phyloP scores from a whole-genome alignment of 169 alveolate genomes.

The Theileria parva region DNA sequence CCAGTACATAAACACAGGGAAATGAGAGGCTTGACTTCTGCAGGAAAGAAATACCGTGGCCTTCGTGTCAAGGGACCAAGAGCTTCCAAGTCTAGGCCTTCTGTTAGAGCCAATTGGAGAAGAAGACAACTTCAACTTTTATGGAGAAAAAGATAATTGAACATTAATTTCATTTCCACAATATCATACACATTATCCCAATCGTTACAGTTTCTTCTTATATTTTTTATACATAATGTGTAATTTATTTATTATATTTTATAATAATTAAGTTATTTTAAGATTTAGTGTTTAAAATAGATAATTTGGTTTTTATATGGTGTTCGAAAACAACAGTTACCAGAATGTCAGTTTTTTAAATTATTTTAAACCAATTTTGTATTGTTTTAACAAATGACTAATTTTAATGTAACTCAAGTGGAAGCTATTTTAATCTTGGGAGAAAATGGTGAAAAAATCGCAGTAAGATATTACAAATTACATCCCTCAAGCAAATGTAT shows the following conservation, averaged over 20 bases:
- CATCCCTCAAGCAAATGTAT: slow-evolving; percentile 17
- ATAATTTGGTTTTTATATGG: background rate
- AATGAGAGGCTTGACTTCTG: slow-evolving; percentile 95
- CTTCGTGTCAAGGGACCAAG: slow-evolving; percentile 93
- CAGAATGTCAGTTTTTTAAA: too few species aligned
- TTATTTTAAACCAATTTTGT: background rate
- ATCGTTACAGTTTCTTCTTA: background rate
- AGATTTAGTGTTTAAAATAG: background rate
- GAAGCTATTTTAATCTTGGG: slow-evolving; percentile 70
- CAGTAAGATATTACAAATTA: slow-evolving; percentile 70
- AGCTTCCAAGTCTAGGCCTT: slow-evolving; percentile 92
- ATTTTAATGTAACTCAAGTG: slow-evolving; percentile 68
- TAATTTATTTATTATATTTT: slow-evolving; percentile 7
- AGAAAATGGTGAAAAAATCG: slow-evolving; percentile 71
- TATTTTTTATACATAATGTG: background rate
- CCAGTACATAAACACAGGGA: slow-evolving; percentile 98
- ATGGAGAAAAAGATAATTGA: slow-evolving; percentile 92
- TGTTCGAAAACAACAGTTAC: background rate
- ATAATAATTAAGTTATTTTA: background rate
- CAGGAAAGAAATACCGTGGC: slow-evolving; percentile 85
- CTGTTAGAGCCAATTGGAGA: slow-evolving; percentile 93
- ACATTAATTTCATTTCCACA: background rate
- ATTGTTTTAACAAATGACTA: slow-evolving; percentile 44
- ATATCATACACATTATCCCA: slow-evolving; percentile 8
- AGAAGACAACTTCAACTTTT: slow-evolving; percentile 92